Evolutionary conservation across 2,329 filamentous ascomycete genomes (phyloP).

Genomic region (Cryphonectria japonica): DNA sequence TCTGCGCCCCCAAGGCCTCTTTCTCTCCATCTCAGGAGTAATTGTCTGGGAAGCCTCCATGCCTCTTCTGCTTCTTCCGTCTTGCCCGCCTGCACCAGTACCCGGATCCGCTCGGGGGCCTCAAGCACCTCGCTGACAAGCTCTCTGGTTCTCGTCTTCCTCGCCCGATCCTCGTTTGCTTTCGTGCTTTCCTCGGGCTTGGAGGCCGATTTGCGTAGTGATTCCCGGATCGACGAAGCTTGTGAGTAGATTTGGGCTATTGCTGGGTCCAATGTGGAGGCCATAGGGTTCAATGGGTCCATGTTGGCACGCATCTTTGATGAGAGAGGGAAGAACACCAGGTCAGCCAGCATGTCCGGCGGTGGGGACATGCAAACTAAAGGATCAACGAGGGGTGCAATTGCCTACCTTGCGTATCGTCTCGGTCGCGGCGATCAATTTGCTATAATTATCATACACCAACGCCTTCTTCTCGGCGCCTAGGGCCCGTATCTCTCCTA

Average conservation of each 20-base stretch:
- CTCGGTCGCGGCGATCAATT: conserved; percentile 93
- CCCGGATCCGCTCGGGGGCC: conserved; percentile 61
- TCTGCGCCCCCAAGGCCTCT: conserved; percentile 59
- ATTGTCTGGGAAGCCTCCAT: conserved; percentile 57
- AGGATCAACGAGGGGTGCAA: not conserved
- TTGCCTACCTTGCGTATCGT: conserved; percentile 78
- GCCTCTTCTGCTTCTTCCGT: conserved; percentile 61
- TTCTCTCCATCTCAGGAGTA: conserved; percentile 59
- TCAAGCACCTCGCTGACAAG: conserved; percentile 66
- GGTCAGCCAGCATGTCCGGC: not conserved
- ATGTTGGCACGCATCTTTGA: conserved; percentile 75
- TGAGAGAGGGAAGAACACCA: not conserved
- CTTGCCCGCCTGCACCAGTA: conserved; percentile 62
- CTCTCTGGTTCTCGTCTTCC: conserved; percentile 51
- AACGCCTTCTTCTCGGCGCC: conserved; percentile 96
- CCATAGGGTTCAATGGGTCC: conserved; percentile 77
- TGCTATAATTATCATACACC: conserved; percentile 98
- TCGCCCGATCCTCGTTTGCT: conserved; percentile 40
- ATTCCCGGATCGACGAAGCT: conserved; percentile 58
- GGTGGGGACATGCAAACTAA: not conserved
- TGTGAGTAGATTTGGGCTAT: conserved; percentile 74
- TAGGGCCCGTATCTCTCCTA: conserved; percentile 83
- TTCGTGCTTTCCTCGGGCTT: conserved; percentile 48
- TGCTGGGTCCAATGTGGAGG: conserved; percentile 72
- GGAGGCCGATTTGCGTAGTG: conserved; percentile 52